phyloP scores from a whole-genome alignment of 2,329 filamentous ascomycete species.

The Fusarium nelsonii region DNA sequence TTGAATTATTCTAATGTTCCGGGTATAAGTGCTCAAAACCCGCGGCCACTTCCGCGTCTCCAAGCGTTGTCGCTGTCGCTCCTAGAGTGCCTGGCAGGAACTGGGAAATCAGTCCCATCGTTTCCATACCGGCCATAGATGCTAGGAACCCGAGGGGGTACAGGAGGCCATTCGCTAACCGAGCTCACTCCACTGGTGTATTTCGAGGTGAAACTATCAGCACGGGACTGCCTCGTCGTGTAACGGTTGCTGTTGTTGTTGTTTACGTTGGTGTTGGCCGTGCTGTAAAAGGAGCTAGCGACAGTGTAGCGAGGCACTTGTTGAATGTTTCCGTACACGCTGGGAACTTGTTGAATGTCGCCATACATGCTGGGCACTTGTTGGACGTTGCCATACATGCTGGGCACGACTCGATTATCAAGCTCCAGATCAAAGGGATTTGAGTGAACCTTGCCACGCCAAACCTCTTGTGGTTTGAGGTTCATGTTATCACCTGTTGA shows the following conservation, averaged over 20 bases:
- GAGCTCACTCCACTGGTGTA: conserved; percentile 65
- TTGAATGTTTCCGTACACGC: conserved; percentile 32
- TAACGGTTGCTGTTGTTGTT: conserved; percentile 52
- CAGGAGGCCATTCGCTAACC: conserved; percentile 48
- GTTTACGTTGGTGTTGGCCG: background rate
- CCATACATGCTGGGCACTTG: conserved; percentile 30
- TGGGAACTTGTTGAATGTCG: conserved; percentile 18
- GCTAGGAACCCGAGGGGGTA: conserved; percentile 23
- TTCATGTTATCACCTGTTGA: conserved; percentile 50
- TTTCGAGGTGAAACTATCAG: conserved; percentile 54
- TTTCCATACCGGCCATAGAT: conserved; percentile 29
- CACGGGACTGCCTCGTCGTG: conserved; percentile 59
- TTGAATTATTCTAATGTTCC: conserved; percentile 20
- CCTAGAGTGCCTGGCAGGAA: conserved; percentile 34
- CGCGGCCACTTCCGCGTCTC: conserved; percentile 29
- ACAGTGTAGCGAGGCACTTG: conserved; percentile 39
- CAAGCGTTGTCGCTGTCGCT: conserved; percentile 29
- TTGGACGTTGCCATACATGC: conserved; percentile 2
- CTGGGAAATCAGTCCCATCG: conserved; percentile 28
- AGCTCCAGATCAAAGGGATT: conserved; percentile 75
- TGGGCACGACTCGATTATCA: conserved; percentile 42
- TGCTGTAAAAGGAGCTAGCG: conserved; percentile 46
- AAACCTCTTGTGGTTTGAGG: conserved; percentile 53
- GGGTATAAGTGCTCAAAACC: conserved; percentile 17
- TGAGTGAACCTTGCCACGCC: conserved; percentile 69